Evolutionary conservation across 371 early-diverging fungal genomes (phyloP), one percentile per base, ranked within the genome.

Genomic region (Lichtheimia hyalospora): DNA sequence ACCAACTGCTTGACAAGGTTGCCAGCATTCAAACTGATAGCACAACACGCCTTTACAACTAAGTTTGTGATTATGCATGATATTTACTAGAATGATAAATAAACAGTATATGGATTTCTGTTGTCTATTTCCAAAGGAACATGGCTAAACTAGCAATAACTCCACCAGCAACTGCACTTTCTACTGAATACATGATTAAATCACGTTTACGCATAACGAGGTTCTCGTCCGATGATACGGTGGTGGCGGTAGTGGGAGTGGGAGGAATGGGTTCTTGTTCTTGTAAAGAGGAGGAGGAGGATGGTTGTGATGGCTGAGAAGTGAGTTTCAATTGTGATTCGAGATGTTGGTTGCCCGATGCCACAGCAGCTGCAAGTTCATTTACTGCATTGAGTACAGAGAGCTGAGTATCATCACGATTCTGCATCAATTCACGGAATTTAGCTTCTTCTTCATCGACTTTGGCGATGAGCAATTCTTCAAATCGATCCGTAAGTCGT

Each of bases 401-500:
- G n/a, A 60, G 39, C 41, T 76, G 79, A 14, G 67, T 63, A 25
- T 63, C 46, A 27, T 77, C 69, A 18, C 73, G 49, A 3, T 63
- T 43, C 5, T 70, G 67, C 41, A 77, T 55, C 21, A 68, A 65
- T 14, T 58, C 54, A 16, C 49, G 56, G 28, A 75, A 71, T 23
- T 72, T 77, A n/a, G 52, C 62, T 58, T 81, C 78, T 49, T 75
- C 73, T 43, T 78, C 81, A 10, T 62, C 63, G 15, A 80, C 68
- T 20, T 80, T 79, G 23, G 61, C 62, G 0, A 76, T 66, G 39
- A 90, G 70, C 51, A 83, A 57, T 53, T 86, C 85, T 25, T 90
- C 89, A 54, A 92, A 89, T 14, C 87, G 85, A 57, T 87, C 88
- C 13, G 88, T 80, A 44, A 92, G 80, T 59, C 84, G 84, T 44